Percentiles rank a stretch among this genome's conserved stretches.
These are phyloP conservation scores for Thermomucor indicae-seudaticae DNA, from an alignment of 371 early-diverging fungal species.

Conservation along the genomic window DNA sequence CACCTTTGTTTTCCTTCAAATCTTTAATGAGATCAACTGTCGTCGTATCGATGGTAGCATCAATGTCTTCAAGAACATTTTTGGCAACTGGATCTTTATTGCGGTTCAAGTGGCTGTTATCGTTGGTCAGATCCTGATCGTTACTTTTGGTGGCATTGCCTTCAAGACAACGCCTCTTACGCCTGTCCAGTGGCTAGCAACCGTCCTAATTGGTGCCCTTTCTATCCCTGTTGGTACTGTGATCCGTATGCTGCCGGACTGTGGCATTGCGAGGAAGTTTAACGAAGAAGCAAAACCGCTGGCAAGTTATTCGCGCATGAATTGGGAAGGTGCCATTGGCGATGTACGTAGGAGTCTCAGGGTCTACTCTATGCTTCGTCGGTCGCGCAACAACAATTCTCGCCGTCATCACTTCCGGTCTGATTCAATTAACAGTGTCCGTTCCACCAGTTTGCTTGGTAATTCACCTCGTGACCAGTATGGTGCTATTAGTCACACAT, in stretches of 20 bases:
- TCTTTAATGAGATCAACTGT: slow-evolving; percentile 92
- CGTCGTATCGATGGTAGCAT: slow-evolving; percentile 69
- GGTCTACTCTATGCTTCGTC: slow-evolving; percentile 51
- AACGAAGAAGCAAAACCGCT: slow-evolving; percentile 54
- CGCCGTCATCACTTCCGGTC: slow-evolving; percentile 7
- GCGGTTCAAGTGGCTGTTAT: slow-evolving; percentile 68
- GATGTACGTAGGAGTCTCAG: slow-evolving; percentile 44
- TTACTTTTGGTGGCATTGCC: slow-evolving; percentile 85
- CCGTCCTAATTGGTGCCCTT: slow-evolving; percentile 68
- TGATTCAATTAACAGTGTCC: slow-evolving; percentile 6
- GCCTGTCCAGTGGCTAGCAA: slow-evolving; percentile 77
- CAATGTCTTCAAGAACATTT: slow-evolving; percentile 84
- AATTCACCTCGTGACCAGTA: slow-evolving; percentile 9
- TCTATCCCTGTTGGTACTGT: slow-evolving; percentile 85
- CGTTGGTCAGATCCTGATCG: slow-evolving; percentile 75
- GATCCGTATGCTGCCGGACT: slow-evolving; percentile 71
- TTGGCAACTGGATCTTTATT: slow-evolving; percentile 75
- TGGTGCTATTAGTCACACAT: not conserved
- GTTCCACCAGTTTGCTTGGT: slow-evolving; percentile 10
- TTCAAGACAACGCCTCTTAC: slow-evolving; percentile 79
- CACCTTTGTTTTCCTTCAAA: slow-evolving; percentile 91
- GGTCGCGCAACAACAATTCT: slow-evolving; percentile 18
- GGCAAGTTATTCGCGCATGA: slow-evolving; percentile 48
- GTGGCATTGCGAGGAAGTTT: slow-evolving; percentile 40
- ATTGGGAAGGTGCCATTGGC: slow-evolving; percentile 57